Percentiles rank a stretch among this genome's conserved stretches.
phyloP scores from a whole-genome alignment of 2,329 filamentous ascomycete genomes.

The Phoma sp. region DNA sequence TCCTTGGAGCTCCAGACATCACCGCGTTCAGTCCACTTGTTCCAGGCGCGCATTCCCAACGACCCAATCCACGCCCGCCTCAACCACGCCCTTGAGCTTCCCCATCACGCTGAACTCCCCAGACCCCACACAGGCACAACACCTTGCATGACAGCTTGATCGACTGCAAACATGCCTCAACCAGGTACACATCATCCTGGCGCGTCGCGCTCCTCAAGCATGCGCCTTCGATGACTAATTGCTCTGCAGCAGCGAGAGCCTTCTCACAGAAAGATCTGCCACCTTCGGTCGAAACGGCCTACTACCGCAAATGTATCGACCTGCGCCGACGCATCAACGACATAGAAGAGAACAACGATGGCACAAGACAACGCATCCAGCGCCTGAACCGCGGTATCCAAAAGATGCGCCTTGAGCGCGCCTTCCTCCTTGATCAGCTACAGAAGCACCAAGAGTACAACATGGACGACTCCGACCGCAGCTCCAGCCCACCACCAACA shows the following conservation, averaged over 20 bases:
- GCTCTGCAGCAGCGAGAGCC: conserved; percentile 29
- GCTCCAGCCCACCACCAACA: conserved; percentile 79
- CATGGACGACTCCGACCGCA: conserved; percentile 73
- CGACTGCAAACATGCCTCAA: conserved; percentile 28
- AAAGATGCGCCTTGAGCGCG: conserved; percentile 88
- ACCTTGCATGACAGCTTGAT: neutral
- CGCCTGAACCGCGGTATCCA: conserved; percentile 86
- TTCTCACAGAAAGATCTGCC: conserved; percentile 62
- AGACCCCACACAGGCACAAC: neutral
- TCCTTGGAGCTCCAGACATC: conserved; percentile 9
- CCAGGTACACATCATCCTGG: conserved; percentile 22
- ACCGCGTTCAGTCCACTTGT: conserved; percentile 15
- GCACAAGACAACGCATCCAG: conserved; percentile 77
- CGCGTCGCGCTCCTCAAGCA: conserved; percentile 11
- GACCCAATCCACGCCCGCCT: neutral
- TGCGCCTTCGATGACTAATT: conserved; percentile 2
- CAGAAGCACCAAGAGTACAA: conserved; percentile 57
- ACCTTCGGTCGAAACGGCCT: conserved; percentile 93
- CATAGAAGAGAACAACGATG: conserved; percentile 90
- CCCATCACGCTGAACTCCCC: neutral
- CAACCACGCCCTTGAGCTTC: neutral
- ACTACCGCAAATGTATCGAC: conserved; percentile 95
- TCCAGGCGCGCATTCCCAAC: conserved; percentile 13
- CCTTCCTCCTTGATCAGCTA: conserved; percentile 62
- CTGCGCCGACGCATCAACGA: conserved; percentile 90